These are phyloP conservation scores for Arthrinium phaeospermum DNA, from an alignment of 2,329 filamentous ascomycete genomes.

Conservation along the genomic window DNA sequence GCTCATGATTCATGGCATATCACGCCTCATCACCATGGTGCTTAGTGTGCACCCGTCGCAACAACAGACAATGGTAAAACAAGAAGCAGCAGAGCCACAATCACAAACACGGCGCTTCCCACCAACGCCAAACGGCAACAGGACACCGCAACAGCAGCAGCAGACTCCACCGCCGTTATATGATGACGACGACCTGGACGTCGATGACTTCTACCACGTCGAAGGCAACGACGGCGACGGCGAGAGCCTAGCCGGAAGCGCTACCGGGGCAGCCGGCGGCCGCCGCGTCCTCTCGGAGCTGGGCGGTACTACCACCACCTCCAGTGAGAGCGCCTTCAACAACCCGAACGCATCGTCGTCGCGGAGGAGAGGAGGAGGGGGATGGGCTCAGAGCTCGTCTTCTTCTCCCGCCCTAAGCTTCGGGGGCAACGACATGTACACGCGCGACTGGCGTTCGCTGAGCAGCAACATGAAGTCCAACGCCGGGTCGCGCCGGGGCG, in stretches of 20 bases:
- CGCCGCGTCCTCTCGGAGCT: not conserved
- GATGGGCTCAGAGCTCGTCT: not conserved
- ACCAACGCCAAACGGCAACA: not conserved
- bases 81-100: not conserved
- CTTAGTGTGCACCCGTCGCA: conserved; percentile 34
- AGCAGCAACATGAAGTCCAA: conserved; percentile 29
- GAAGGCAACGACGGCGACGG: conserved; percentile 8
- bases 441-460: conserved; percentile 35
- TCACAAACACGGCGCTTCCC: not conserved
- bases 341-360: not conserved
- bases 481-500: conserved; percentile 38
- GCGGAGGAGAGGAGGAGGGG: not conserved
- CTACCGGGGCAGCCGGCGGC: not conserved
- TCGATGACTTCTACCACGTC: conserved; percentile 15
- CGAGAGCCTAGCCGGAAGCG: not conserved
- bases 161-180: not conserved
- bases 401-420: not conserved
- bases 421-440: conserved; percentile 29
- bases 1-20: conserved; percentile 34
- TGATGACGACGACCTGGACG: not conserved
- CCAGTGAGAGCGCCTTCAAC: conserved; percentile 14
- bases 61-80: not conserved
- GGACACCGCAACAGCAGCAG: not conserved
- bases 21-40: conserved; percentile 35
- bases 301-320: not conserved